phyloP scores from a whole-genome alignment of 306 rosid genomes.

The Begonia loranthoides region DNA sequence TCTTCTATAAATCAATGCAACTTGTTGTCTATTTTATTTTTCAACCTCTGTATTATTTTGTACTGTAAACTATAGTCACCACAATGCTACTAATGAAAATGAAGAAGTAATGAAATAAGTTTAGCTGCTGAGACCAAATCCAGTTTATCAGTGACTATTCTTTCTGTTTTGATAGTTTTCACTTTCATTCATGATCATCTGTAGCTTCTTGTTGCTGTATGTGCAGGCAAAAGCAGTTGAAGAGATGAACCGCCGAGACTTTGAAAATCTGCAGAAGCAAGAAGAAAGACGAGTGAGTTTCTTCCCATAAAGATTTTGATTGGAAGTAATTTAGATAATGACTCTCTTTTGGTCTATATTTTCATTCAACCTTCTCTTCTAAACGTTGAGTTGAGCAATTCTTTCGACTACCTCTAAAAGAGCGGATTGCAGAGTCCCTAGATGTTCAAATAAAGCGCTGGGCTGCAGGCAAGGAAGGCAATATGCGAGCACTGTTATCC shows the following conservation, averaged over 20 bases:
- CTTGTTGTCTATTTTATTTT: too few species aligned
- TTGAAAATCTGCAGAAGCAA: constrained; percentile 62
- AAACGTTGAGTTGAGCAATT: too few species aligned
- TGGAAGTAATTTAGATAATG: too few species aligned
- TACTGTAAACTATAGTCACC: too few species aligned
- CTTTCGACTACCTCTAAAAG: constrained; percentile 9
- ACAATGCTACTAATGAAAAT: too few species aligned
- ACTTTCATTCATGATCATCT: constrained; percentile 2
- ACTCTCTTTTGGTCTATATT: too few species aligned
- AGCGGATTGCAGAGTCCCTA: constrained; percentile 57
- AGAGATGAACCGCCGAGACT: constrained; percentile 83
- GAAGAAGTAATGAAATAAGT: too few species aligned
- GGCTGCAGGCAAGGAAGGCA: constrained; percentile 90
- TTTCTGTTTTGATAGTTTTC: not conserved
- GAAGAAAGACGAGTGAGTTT: constrained; percentile 76
- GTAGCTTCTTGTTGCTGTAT: constrained; percentile 11
- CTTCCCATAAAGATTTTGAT: not conserved
- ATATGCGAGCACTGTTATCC: constrained; percentile 79
- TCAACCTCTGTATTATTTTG: too few species aligned
- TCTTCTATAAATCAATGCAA: not conserved
- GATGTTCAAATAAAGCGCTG: constrained; percentile 63
- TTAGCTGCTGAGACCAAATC: too few species aligned
- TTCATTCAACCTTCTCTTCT: too few species aligned
- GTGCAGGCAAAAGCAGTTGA: constrained; percentile 77
- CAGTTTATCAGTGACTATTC: too few species aligned